A percentile compares a stretch with the other conserved stretches of the same genome.
phyloP scores from a whole-genome alignment of 495 filamentous ascomycete genomes.

The Daldinia concentrica region DNA sequence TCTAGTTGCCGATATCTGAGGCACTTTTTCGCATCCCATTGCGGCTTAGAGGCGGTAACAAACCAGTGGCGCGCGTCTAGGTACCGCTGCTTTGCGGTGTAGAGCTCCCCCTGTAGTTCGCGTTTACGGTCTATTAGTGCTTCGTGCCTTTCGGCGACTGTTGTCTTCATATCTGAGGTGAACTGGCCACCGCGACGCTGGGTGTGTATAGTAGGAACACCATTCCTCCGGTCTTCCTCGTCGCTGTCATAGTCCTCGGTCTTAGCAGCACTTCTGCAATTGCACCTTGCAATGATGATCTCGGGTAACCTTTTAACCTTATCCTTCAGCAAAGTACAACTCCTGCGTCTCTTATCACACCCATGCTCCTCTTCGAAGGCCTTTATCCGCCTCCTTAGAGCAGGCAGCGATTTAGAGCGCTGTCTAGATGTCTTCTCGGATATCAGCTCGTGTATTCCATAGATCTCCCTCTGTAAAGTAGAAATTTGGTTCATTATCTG shows the following conservation, averaged over 20 bases:
- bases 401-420: not conserved
- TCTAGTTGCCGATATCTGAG: conserved; percentile 8
- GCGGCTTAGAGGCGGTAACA: not conserved
- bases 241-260: conserved; percentile 24
- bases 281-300: not conserved
- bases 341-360: not conserved
- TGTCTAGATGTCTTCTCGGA: not conserved
- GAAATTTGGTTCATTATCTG: not conserved
- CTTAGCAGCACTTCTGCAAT: not conserved
- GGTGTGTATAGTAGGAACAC: conserved; percentile 13
- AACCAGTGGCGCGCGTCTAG: not conserved
- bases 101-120: not conserved
- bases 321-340: not conserved
- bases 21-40: conserved; percentile 23
- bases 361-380: not conserved
- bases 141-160: not conserved
- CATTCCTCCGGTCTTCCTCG: conserved; percentile 29
- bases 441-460: not conserved
- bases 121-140: conserved; percentile 2
- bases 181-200: not conserved
- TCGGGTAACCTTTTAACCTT: not conserved
- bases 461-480: not conserved
- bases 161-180: not conserved
- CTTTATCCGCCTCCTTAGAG: not conserved
- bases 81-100: conserved; percentile 6